Base-by-base conservation (phyloP, 1,284 basidiomycete genomes). In the Tremellales sp. region DNA sequence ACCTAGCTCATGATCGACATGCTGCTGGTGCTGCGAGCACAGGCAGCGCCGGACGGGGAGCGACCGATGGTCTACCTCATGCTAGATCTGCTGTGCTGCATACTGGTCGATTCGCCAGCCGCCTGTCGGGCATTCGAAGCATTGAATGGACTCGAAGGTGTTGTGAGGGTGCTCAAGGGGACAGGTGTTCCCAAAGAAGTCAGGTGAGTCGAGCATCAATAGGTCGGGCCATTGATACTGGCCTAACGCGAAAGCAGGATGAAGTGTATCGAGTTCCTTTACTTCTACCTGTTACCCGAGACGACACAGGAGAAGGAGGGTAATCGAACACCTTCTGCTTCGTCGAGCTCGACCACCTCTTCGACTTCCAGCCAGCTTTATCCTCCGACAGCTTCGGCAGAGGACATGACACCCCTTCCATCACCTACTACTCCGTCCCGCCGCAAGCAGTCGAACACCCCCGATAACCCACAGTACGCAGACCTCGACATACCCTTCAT, bases 251-350 rank as follows among this genome's bases (percentile, higher is more conserved):
- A 21, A 19, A 2, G 22, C 54, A 92, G 89, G 60, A 92, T 93
- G 85, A 92, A 93, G 75, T 91, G 88, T 57, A 78, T 93, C 22
- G 90, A 93, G 66, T 90, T 93, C 62, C 75, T 94, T 4, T 92
- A 92, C 70, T 93, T 91, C 67, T 94, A 93, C 68, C 79, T 94
- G 4, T 76, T 91, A 45, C 89, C 91, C 52, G 89, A 93, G 68
- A 73, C 17, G 45, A 12, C 52, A 41, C 40, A 36, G 24, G 19
- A 19, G 10, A 13, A 29, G 29, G 29, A 48, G 51, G 8, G 10
- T 8, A 8, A 31, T 8, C 51, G 50, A 36, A 47, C 45, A 19
- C 54, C 52, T 3, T 65, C 60, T 19, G 48, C 55, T 0, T 52
- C 59, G 4, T 61, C 59, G 7, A 46, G 55, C 8, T 48, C 61